Conservation (phyloP, 306 rosid genomes). For the Malus sylvestris region DNA sequence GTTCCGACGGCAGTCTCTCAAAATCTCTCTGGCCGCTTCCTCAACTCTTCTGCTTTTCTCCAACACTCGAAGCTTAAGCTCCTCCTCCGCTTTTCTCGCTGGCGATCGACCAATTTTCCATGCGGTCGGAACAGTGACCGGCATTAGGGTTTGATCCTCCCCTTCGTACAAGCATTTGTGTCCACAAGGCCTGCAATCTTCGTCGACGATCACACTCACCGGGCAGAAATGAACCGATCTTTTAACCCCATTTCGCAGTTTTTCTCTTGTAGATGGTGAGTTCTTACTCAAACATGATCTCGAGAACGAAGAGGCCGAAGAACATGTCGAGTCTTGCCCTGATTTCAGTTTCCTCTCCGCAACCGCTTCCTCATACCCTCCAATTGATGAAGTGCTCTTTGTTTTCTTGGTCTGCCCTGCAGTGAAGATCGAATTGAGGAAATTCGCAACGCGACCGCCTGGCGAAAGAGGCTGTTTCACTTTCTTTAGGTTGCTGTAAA, state of each 20-base stretch:
- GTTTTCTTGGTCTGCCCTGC: conserved; percentile 29
- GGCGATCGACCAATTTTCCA: conserved; percentile 55
- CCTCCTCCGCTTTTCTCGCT: conserved; percentile 24
- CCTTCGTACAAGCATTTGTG: conserved; percentile 52
- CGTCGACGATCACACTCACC: conserved; percentile 61
- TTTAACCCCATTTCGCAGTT: conserved; percentile 37
- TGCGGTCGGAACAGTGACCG: conserved; percentile 40
- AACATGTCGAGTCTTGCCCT: conserved; percentile 46
- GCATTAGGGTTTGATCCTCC: conserved; percentile 20
- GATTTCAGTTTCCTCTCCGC: conserved; percentile 31
- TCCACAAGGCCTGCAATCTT: conserved; percentile 55
- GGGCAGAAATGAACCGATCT: conserved; percentile 80
- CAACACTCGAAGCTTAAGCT: conserved; percentile 10
- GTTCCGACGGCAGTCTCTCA: conserved; percentile 46
- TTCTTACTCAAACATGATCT: conserved; percentile 76
- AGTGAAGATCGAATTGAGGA: conserved; percentile 58
- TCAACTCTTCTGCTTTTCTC: conserved; percentile 34
- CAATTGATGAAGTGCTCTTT: conserved; percentile 10
- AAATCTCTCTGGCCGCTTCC: conserved; percentile 38
- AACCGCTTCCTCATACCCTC: conserved; percentile 9
- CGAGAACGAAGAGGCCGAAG: conserved; percentile 69
- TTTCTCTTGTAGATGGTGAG: conserved; percentile 52
- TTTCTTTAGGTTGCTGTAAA: conserved; percentile 73
- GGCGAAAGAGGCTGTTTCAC: conserved; percentile 92
- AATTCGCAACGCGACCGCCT: conserved; percentile 60